Evolutionary conservation across 2,329 filamentous ascomycete species (phyloP), one percentile per base, ranked within the genome.

Genomic region (Diplodia corticola): DNA sequence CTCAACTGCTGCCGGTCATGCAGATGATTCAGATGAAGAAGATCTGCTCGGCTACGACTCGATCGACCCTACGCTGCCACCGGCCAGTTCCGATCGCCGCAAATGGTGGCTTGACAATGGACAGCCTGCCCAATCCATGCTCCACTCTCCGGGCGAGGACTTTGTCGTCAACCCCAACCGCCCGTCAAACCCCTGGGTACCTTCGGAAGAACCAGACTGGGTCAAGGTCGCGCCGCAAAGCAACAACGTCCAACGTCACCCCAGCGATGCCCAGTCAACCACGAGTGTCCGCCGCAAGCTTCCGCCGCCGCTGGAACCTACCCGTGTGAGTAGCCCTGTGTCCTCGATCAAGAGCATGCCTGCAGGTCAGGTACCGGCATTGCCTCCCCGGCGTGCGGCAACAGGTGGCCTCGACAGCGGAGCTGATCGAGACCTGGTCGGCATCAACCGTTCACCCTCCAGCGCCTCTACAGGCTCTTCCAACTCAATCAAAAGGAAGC

Each of bases 121-220:
- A 80, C 86, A 91, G 70, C 89, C 91, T 63, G 93, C 91, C 13
- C 89, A 89, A 69, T 93, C 92, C 5, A 84, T 85, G 17, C 80
- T 96, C 44, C 82, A 84, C 67, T 87, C 91, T 9, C 91, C 92
- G 0, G 83, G 84, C 46, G 80, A 82, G 9, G 82, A 85, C 12
- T 84, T 88, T 71, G 80, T 88, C 2, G 84, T 91, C 24, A 97
- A 97, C 75, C 87, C 89, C 1, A 84, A 87, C 35, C 86, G 91
- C 55, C 86, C 88, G 13, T 87, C 90, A 0, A 98, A 98, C 72
- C 95, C 95, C 0, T 98, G 96, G 76, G 85, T 84, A 1, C 82
- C 85, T 0, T 88, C 86, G 1, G 84, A 89, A 35, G 91, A 96
- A 76, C 86, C 89, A 10, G 93, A 97, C 73, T 98, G 95, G 95